These are phyloP conservation scores for Selaginella tamariscina DNA, from an alignment of 75 land plant genomes.

Conservation along the genomic window DNA sequence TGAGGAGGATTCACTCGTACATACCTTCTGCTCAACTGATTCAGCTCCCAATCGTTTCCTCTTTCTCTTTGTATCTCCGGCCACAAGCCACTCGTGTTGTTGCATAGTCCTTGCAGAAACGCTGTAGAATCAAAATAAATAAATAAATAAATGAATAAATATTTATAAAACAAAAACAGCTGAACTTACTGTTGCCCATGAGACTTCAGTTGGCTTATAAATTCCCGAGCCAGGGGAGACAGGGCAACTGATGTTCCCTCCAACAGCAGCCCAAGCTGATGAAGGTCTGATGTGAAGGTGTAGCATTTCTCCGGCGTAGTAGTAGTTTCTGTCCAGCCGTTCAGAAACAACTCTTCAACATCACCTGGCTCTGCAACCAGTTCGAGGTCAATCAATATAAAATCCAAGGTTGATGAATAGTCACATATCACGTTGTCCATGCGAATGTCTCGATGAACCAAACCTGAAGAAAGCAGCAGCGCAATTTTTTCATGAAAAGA, in stretches of 20 bases:
- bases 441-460: not conserved
- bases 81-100: no score
- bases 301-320: not conserved
- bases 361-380: not conserved
- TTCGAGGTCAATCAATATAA: slow-evolving; percentile 1
- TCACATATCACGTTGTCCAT: not conserved
- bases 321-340: not conserved
- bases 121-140: no score
- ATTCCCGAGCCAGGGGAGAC: not conserved
- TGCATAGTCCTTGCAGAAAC: no score
- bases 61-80: no score
- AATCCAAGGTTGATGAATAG: not conserved
- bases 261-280: slow-evolving; percentile 1
- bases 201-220: not conserved
- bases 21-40: no score
- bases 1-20: no score
- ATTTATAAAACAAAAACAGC: no score
- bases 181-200: not conserved
- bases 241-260: not conserved
- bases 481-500: not conserved
- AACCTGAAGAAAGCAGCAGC: not conserved
- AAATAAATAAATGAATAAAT: no score
- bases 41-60: no score
- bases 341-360: not conserved
- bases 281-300: not conserved